Evolutionary conservation across 331 rosid genomes (phyloP).

Genomic region (Acacia pycnantha): DNA sequence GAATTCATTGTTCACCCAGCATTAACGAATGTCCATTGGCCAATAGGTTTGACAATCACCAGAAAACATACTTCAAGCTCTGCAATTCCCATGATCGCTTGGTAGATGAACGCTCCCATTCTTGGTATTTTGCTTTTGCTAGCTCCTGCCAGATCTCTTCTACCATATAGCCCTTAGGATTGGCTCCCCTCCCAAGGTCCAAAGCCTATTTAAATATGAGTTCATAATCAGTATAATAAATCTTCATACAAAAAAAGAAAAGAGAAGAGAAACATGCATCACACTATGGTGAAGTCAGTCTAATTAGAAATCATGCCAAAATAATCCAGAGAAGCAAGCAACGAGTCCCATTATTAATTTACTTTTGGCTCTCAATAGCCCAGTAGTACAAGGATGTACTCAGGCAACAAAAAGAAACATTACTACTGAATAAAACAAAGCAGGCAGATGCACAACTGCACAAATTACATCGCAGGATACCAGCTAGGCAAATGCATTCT

Average conservation of each 20-base stretch:
- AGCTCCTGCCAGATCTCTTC: slow-evolving; percentile 97
- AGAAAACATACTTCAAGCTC: slow-evolving; percentile 73
- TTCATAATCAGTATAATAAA: slow-evolving; percentile 20
- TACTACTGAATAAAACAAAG: background rate
- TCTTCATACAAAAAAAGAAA: background rate
- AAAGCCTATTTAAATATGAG: slow-evolving; percentile 62
- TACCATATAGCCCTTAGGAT: slow-evolving; percentile 71
- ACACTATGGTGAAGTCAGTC: background rate
- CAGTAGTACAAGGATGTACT: background rate
- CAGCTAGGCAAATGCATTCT: background rate
- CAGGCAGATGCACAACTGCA: background rate
- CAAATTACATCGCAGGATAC: background rate
- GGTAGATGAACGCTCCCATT: slow-evolving; percentile 79
- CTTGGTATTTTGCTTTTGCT: slow-evolving; percentile 76
- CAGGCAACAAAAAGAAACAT: background rate
- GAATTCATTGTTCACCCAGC: background rate
- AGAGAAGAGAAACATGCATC: background rate
- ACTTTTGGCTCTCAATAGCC: background rate
- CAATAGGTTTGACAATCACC: slow-evolving; percentile 45
- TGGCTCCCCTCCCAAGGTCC: slow-evolving; percentile 92
- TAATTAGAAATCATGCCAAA: background rate
- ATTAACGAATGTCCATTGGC: slow-evolving; percentile 23
- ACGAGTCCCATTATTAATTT: background rate
- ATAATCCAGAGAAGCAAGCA: background rate
- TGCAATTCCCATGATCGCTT: slow-evolving; percentile 78